Evolutionary conservation across 2,329 filamentous ascomycete species (phyloP).

Genomic region (Diaporthe citriasiana): DNA sequence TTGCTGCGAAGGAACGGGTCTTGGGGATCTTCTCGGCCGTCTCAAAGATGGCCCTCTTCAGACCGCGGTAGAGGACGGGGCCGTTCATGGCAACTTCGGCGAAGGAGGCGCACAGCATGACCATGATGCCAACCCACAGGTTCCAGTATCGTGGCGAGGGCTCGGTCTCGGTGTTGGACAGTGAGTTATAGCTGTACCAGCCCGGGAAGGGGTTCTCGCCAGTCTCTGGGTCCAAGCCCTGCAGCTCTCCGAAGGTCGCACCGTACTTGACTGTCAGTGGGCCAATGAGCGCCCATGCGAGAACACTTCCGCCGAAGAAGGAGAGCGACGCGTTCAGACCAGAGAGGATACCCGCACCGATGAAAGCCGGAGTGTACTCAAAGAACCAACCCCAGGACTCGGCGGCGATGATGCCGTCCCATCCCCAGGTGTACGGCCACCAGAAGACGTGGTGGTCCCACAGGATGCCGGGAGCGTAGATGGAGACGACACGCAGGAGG

Average conservation of each 20-base stretch:
- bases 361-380: constrained; percentile 71
- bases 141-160: constrained; percentile 58
- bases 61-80: constrained; percentile 55
- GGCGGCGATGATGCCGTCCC: constrained; percentile 61
- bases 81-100: constrained; percentile 57
- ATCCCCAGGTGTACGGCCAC: constrained; percentile 68
- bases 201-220: constrained; percentile 19
- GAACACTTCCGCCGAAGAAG: constrained; percentile 67
- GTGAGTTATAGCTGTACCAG: constrained; percentile 52
- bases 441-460: constrained; percentile 70
- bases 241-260: constrained; percentile 60
- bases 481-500: constrained; percentile 66
- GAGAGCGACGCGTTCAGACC: constrained; percentile 71
- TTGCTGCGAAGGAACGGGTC: constrained; percentile 57
- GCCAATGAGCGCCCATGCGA: constrained; percentile 71
- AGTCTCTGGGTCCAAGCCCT: constrained; percentile 57
- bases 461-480: constrained; percentile 70
- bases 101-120: constrained; percentile 58
- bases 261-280: constrained; percentile 68
- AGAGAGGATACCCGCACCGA: constrained; percentile 70
- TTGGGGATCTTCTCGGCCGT: constrained; percentile 57
- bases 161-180: constrained; percentile 46
- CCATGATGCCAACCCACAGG: constrained; percentile 59
- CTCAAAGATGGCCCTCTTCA: constrained; percentile 60
- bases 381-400: constrained; percentile 72